phyloP scores from a whole-genome alignment of 352 stramenopile species.

The Thraustochytrium sp. region DNA sequence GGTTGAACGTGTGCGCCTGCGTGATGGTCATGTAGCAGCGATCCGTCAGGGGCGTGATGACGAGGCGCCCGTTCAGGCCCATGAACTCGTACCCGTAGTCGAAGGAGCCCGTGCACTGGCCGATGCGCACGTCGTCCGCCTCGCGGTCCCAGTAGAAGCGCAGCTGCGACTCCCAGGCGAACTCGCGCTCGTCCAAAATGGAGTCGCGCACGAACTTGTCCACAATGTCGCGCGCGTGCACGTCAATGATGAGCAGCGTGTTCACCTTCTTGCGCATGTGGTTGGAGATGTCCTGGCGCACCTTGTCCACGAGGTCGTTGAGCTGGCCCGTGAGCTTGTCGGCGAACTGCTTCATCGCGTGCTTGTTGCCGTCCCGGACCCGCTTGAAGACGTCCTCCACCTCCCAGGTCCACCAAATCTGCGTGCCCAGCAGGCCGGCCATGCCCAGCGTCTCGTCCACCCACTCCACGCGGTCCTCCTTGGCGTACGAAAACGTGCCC shows the following conservation, averaged over 20 bases:
- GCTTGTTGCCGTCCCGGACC: conserved; percentile 59
- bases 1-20: conserved; percentile 96
- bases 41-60: conserved; percentile 99
- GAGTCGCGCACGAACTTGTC: conserved; percentile 66
- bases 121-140: conserved; percentile 77
- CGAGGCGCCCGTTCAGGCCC: conserved; percentile 95
- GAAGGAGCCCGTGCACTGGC: conserved; percentile 77
- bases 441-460: conserved; percentile 93
- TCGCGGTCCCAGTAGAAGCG: conserved; percentile 94
- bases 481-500: conserved; percentile 57
- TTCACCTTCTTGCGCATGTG: conserved; percentile 98
- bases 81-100: conserved; percentile 99
- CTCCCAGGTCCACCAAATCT: conserved; percentile 96
- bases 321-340: conserved; percentile 89
- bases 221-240: conserved; percentile 98
- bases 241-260: conserved; percentile 99
- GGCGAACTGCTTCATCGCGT: conserved; percentile 59
- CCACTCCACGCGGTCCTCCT: conserved; percentile 86
- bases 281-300: conserved; percentile 43
- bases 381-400: conserved; percentile 68
- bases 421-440: conserved; percentile 95
- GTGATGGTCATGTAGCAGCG: conserved; percentile 99
- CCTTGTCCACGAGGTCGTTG: conserved; percentile 65
- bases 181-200: conserved; percentile 70
- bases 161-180: conserved; percentile 98